Evolutionary conservation across 495 filamentous ascomycete genomes (phyloP), one percentile per base, ranked within the genome.

Genomic region (Xylona heveae): DNA sequence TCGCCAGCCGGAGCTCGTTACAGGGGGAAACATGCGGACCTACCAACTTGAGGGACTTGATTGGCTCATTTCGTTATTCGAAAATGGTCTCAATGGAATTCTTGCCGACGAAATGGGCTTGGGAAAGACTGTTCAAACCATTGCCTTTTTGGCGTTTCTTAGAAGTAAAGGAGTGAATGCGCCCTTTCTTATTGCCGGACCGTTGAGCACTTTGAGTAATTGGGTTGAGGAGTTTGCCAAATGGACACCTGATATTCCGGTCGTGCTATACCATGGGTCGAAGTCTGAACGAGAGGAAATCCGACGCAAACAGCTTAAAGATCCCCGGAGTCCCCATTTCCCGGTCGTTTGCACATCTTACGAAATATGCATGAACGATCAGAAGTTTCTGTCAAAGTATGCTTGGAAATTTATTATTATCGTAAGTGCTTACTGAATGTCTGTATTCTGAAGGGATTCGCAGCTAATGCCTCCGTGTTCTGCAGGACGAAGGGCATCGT

Each of bases 401-500:
- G 71, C 78, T 16, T 97, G 88, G 88, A 79, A 84, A 32, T 91
- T 90, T 47, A 93, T 97, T 43, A 81, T 95, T 42, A 91, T 97
- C 46, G 74, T 78, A 57, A 49, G 72, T 59, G 13, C 20, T 30
- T 20, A 18, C 17, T 2, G 9, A 6, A 15, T 25, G 6, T 18
- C 4, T n/a, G 5, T 18, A n/a, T 13, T 31, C 10, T 15, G 22
- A n/a, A n/a, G n/a, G n/a, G n/a, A n/a, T n/a, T n/a, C n/a, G n/a
- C n/a, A n/a, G n/a, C n/a, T n/a, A n/a, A n/a, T 37, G 3, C 37
- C 38, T 43, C 7, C 28, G 24, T 19, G 3, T 30, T 28, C 21
- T 19, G 37, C 29, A 74, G 71, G 88, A 97, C 44, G 88, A 97
- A 55, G 88, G 88, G 1, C 88, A 97, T 48, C 78, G 88, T 4